A percentile compares a stretch with the other conserved stretches of the same genome.
These are phyloP conservation scores for Adansonia digitata DNA, from an alignment of 345 rosid species.

Conservation along the genomic window DNA sequence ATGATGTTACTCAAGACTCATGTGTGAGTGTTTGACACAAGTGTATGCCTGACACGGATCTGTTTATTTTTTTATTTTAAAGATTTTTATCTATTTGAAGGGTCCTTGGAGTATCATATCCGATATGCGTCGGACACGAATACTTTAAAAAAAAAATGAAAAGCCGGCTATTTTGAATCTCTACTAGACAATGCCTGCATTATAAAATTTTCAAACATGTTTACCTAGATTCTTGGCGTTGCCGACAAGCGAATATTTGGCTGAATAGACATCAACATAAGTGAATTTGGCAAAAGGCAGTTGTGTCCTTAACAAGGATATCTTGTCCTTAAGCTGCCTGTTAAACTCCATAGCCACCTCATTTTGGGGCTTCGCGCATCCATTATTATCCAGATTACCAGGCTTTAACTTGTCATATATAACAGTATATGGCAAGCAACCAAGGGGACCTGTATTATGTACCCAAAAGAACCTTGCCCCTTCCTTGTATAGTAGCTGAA, in stretches of 20 bases:
- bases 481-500: too few species aligned
- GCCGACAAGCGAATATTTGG: constrained; percentile 45
- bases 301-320: constrained; percentile 35
- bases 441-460: constrained; percentile 75
- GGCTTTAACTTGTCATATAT: constrained; percentile 28
- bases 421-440: constrained; percentile 55
- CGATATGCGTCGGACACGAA: too few species aligned
- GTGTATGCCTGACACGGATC: too few species aligned
- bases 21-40: too few species aligned
- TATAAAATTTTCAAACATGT: not conserved
- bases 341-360: constrained; percentile 59
- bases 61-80: too few species aligned
- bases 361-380: constrained; percentile 56
- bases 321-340: too few species aligned
- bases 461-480: constrained; percentile 78
- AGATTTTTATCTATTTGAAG: too few species aligned
- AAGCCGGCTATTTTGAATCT: too few species aligned
- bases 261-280: constrained; percentile 63
- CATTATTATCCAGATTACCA: constrained; percentile 36
- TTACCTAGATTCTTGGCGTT: constrained; percentile 49
- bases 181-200: not conserved
- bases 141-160: too few species aligned
- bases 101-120: too few species aligned
- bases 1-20: too few species aligned
- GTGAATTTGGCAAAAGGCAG: constrained; percentile 44